These are phyloP conservation scores for Dysphania ambrosioides DNA, from an alignment of 148 eudicot genomes.

Conservation along the genomic window DNA sequence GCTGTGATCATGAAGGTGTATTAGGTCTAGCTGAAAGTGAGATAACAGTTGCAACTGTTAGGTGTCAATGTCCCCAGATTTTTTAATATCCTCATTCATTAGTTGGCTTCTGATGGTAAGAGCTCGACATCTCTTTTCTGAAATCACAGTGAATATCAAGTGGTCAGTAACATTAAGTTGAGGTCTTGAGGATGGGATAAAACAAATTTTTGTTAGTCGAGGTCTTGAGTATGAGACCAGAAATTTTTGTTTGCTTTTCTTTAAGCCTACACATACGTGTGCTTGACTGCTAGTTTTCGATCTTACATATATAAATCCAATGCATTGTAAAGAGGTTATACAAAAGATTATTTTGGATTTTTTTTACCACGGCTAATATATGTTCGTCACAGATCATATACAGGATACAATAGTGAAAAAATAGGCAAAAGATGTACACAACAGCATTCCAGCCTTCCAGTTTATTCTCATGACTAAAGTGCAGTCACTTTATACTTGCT, in stretches of 20 bases:
- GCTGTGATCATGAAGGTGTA: neutral
- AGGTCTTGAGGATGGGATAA: no score
- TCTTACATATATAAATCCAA: neutral
- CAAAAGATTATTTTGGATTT: no score
- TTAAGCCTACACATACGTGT: neutral
- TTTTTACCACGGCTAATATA: no score
- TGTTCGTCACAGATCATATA: no score
- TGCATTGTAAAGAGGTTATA: neutral
- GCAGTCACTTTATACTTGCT: conserved; percentile 1
- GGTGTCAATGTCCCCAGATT: neutral
- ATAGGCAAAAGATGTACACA: neutral
- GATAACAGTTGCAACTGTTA: neutral
- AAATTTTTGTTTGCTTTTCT: no score
- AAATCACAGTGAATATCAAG: neutral
- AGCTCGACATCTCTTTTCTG: neutral
- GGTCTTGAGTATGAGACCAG: no score
- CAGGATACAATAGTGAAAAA: neutral
- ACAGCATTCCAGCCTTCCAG: neutral
- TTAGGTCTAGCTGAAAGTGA: neutral
- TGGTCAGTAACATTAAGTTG: no score
- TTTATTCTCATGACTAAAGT: neutral
- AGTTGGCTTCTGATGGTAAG: neutral
- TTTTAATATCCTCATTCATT: neutral
- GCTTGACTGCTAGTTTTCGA: no score
- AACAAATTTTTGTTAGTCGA: no score